Evolutionary conservation across 148 eudicot species (phyloP).

Genomic region (Fagopyrum esculentum): DNA sequence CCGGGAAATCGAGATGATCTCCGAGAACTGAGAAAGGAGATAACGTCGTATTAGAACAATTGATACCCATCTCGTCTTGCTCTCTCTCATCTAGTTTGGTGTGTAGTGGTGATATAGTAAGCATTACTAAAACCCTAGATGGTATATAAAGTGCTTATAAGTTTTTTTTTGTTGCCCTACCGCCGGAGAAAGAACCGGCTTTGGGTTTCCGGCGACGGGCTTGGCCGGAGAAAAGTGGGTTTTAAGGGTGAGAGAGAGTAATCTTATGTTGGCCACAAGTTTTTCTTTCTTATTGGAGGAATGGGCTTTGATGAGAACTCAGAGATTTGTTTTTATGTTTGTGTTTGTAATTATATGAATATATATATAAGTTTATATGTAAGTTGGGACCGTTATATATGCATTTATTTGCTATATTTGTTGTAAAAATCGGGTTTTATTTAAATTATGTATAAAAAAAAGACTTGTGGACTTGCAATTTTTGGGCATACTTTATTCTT

Average conservation of each 20-base stretch:
- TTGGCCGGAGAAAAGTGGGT: not conserved
- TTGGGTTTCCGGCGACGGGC: not conserved
- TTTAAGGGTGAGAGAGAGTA: conserved; percentile 8
- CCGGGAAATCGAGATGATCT: conserved; percentile 24
- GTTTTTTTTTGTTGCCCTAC: not conserved
- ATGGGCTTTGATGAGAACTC: not conserved
- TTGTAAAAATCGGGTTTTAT: conserved; percentile 13
- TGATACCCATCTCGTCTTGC: conserved; percentile 21
- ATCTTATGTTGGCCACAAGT: not conserved
- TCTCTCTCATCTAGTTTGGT: conserved; percentile 27
- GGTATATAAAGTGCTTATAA: too few species aligned
- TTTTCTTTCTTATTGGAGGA: not conserved
- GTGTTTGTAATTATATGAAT: conserved; percentile 9
- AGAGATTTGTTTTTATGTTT: not conserved
- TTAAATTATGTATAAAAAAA: conserved; percentile 16
- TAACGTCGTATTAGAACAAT: conserved; percentile 7
- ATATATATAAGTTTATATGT: conserved; percentile 13
- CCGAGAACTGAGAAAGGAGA: not conserved
- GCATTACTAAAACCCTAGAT: conserved; percentile 27
- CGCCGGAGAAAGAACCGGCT: not conserved
- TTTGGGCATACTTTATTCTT: conserved; percentile 16
- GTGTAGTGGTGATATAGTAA: conserved; percentile 32
- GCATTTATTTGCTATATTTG: conserved; percentile 11
- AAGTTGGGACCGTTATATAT: not conserved
- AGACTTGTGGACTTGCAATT: conserved; percentile 44